Conservation (phyloP, 208 protist species). For the Leptomonas seymouri region DNA sequence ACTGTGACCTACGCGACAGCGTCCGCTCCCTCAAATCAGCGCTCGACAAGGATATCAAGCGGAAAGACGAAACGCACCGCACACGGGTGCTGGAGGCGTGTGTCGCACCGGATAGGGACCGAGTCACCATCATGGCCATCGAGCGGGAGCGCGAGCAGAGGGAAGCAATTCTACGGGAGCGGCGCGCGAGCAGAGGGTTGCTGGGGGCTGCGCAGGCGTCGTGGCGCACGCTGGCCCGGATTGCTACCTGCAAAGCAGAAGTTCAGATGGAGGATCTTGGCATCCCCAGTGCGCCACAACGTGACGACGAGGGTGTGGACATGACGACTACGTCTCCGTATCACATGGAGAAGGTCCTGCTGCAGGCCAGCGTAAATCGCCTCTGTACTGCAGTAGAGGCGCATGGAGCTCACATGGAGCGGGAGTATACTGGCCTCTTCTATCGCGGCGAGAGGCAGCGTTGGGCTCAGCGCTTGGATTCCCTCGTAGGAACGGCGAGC, state of each 20-base stretch:
- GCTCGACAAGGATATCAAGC: conserved; percentile 61
- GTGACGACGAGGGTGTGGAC: conserved; percentile 42
- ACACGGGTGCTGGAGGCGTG: conserved; percentile 31
- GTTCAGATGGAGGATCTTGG: conserved; percentile 38
- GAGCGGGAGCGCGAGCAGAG: conserved; percentile 27
- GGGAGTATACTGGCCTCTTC: conserved; percentile 61
- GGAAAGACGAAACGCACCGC: conserved; percentile 69
- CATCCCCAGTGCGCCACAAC: conserved; percentile 18
- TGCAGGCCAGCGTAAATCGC: conserved; percentile 50
- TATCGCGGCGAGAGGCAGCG: conserved; percentile 62
- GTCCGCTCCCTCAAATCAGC: conserved; percentile 49
- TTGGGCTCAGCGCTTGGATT: conserved; percentile 41
- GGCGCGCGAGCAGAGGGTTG: conserved; percentile 26
- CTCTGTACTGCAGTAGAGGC: conserved; percentile 65
- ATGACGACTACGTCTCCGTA: conserved; percentile 62
- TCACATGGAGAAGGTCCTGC: conserved; percentile 47
- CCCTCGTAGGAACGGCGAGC: conserved; percentile 56
- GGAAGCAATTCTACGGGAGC: conserved; percentile 21
- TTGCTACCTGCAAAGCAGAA: conserved; percentile 68
- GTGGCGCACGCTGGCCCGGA: conserved; percentile 34
- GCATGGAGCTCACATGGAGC: conserved; percentile 67
- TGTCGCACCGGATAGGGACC: conserved; percentile 34
- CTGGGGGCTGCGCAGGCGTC: conserved; percentile 32
- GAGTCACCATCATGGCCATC: conserved; percentile 34
- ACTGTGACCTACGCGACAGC: conserved; percentile 51